Base-by-base conservation (phyloP, 495 filamentous ascomycete genomes). In the Echria macrotheca region DNA sequence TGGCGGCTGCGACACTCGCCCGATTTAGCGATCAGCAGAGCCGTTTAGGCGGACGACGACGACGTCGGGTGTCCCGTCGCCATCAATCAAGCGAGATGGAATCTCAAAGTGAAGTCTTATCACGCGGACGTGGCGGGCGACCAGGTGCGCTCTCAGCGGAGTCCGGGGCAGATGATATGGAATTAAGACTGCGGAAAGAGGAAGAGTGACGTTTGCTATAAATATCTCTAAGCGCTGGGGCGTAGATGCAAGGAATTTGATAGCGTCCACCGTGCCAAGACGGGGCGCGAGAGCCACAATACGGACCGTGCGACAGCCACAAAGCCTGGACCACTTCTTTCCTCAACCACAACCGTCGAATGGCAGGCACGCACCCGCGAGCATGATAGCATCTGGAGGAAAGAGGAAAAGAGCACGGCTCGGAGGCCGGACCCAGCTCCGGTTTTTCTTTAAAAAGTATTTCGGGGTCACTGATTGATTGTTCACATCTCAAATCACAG, bases 161-260 rank as follows among this genome's bases (percentile, higher is more conserved):
- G 38, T 41, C 38, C 38, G 5, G 38, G 19, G 38, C 38, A 41
- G 38, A 41, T 3, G 35, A 37, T 44, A 32, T 29, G 42, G 26
- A 32, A 4, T 32, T 15, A 26, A 32, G 19, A 5, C 25, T n/a
- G 17, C 17, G 25, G 11, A 8, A 23, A 19, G 19, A 26, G 5
- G 11, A 17, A 23, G 33, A 10, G 11, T 28, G 23, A 23, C 23
- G 33, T 39, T 11, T 25, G 35, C 46, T 48, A 48, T 39, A 48
- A 48, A 48, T 48, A 48, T 24, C 46, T 48, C 40, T 48, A 39
- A 48, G 46, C 46, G 46, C 46, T 48, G 46, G 46, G 35, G 46
- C 35, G 46, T 35, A 48, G 26, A 38, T 48, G 46, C 46, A 48
- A 19, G 46, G 46, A 38, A 48, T 48, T 40, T 48, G 46, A 48